phyloP scores from a whole-genome alignment of 257 asterid species.

The Capsicum pubescens region DNA sequence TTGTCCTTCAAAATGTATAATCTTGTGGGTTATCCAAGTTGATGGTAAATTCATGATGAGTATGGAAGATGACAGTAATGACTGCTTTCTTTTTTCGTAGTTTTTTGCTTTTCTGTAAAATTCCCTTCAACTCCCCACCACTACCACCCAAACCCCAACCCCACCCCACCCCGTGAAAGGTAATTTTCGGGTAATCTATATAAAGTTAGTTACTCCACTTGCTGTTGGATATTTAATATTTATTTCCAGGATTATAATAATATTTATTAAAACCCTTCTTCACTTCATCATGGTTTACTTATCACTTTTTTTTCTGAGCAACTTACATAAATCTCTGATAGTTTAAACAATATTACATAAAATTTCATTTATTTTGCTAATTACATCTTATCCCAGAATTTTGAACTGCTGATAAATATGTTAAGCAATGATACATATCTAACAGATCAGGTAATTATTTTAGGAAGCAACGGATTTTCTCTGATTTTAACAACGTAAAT shows the following conservation, averaged over 20 bases:
- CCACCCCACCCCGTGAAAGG: too few relatives aligned
- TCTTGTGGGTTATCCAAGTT: slow-evolving; percentile 15
- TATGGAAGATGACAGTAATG: not conserved
- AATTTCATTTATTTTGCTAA: too few relatives aligned
- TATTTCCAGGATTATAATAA: not conserved
- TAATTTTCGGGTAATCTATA: not conserved
- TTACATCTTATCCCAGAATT: too few relatives aligned
- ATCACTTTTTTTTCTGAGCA: not conserved
- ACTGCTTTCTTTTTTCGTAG: not conserved
- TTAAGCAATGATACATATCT: too few relatives aligned
- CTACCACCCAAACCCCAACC: not conserved
- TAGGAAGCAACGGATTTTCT: too few relatives aligned
- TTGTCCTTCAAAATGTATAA: not conserved
- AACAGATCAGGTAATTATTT: too few relatives aligned
- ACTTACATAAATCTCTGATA: too few relatives aligned
- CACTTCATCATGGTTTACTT: not conserved
- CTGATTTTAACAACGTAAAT: too few relatives aligned
- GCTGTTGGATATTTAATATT: not conserved
- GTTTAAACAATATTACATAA: too few relatives aligned
- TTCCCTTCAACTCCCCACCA: not conserved
- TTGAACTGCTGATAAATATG: too few relatives aligned
- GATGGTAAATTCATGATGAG: not conserved
- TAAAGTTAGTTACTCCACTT: not conserved
- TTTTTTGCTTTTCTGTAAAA: not conserved
- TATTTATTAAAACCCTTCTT: not conserved